Evolutionary conservation across 2,329 filamentous ascomycete genomes (phyloP), one percentile per base, ranked within the genome.

Genomic region (Biscogniauxia mediterranea): DNA sequence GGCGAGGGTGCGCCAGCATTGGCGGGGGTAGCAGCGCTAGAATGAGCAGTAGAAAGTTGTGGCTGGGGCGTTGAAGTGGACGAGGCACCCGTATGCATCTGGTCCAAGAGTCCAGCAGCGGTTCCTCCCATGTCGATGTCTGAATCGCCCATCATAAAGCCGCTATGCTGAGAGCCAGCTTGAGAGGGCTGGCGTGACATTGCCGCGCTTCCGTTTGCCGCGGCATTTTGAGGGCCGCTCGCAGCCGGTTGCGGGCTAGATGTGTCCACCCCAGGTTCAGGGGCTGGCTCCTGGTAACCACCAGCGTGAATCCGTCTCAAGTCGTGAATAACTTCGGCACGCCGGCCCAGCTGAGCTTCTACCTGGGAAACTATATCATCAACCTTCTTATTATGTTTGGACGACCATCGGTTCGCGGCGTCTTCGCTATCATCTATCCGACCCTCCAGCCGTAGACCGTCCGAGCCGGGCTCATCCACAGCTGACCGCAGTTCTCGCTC

Each of bases 261-360:
- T 52, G 66, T 67, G 32, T 74, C 74, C 13, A 66, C 68, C 26
- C 70, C 69, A 17, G 74, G 79, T 65, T 83, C 79, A 2, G 83
- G 81, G 5, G 77, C 78, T 6, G 81, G 83, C 64, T 92, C 86
- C 74, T 92, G 85, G 64, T 83, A 87, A 2, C 92, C 92, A 55
- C 92, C 93, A 69, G 91, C 90, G 70, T 95, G 87, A 52, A 96
- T 83, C 53, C 91, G 88, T 46, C 85, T 82, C 7, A 94, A 82
- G 23, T 85, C 82, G 55, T 87, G 84, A 57, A 90, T 85, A 25
- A 83, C 80, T 46, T 84, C 82, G 52, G 91, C 85, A 64, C 85
- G 87, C 59, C 87, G 87, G 19, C 87, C 88, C n/a, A 91, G 82
- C 2, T 86, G 79, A 56, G 82, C 79, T 77, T 97, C 92, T 1